Evolutionary conservation across 257 asterid genomes (phyloP), one percentile per base, ranked within the genome.

Genomic region (Solanum chiquidenum): DNA sequence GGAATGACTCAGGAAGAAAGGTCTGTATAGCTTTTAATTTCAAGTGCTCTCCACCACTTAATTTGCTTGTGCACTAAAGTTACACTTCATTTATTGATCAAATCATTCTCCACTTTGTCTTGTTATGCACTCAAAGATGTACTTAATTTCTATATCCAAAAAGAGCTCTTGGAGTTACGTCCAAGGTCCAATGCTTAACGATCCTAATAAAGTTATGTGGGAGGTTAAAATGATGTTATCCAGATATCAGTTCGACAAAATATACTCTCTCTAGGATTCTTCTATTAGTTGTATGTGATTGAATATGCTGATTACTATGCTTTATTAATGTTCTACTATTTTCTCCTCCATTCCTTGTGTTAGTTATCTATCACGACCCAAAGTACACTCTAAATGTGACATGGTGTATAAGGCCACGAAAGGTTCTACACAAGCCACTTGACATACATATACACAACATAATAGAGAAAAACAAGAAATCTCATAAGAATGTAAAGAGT

Each of bases 1-100:
- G 98, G 98, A 91, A 95, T 95, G 98, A 91, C 98, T 86, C 98
- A 95, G 90, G 98, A 95, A 90, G 98, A 95, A 89, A 94, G 98
- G 98, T 95, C 46, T 40, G 90, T 74, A 74, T 11, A 60, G 52
- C 82, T 35, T 34, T 74, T 52, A 20, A 35, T 73, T 73, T 74
- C 18, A 73, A 73, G 80, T 18, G 25, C 27, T 34, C 27, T 34
- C 44, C 46, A 34, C 44, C 46, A 34, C 82, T 35, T 35, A 35
- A 74, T 74, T 37, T 74, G 82, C 82, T 21, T 74, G 16, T 35
- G 31, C 52, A 74, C 82, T 20, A 35, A 38, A 35, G 82, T 34
- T 21, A 2, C 27, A 73, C 29, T 74, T 74, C 35, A 21, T 74
- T 35, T 74, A 66, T 74, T 74, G 0, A 35, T 69, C 74, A 68